These are phyloP conservation scores for Pyricularia sp. DNA, from an alignment of 2,329 filamentous ascomycete genomes.

Conservation along the genomic window DNA sequence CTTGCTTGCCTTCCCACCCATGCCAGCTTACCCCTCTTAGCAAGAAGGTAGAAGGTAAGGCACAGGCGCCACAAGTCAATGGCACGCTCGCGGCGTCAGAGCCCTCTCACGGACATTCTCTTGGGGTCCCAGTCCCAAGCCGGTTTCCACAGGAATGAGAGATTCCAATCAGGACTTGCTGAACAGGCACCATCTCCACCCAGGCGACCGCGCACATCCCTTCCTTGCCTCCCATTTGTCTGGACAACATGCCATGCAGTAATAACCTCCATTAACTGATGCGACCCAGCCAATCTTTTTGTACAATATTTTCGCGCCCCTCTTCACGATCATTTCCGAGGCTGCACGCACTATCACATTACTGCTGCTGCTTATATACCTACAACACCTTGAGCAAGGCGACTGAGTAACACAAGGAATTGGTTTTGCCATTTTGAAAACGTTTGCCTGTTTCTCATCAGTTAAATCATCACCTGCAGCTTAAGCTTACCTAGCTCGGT, in stretches of 20 bases:
- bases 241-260: neutral
- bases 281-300: neutral
- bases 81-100: neutral
- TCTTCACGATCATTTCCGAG: neutral
- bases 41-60: neutral
- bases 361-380: neutral
- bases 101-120: neutral
- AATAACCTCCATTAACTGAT: neutral
- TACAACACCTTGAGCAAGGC: neutral
- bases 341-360: neutral
- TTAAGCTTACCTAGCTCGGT: neutral
- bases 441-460: neutral
- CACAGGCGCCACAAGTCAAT: neutral
- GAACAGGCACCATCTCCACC: neutral
- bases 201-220: neutral
- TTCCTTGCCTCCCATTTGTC: neutral
- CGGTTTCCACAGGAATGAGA: conserved; percentile 28
- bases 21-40: neutral
- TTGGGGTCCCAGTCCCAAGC: conserved; percentile 5
- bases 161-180: conserved; percentile 11
- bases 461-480: neutral
- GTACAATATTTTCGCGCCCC: neutral
- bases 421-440: neutral
- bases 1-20: neutral
- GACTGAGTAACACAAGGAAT: neutral